A percentile compares a stretch with the other conserved stretches of the same genome.
phyloP scores from a whole-genome alignment of 2,329 filamentous ascomycete species.

The Botrytis pseudocinerea region DNA sequence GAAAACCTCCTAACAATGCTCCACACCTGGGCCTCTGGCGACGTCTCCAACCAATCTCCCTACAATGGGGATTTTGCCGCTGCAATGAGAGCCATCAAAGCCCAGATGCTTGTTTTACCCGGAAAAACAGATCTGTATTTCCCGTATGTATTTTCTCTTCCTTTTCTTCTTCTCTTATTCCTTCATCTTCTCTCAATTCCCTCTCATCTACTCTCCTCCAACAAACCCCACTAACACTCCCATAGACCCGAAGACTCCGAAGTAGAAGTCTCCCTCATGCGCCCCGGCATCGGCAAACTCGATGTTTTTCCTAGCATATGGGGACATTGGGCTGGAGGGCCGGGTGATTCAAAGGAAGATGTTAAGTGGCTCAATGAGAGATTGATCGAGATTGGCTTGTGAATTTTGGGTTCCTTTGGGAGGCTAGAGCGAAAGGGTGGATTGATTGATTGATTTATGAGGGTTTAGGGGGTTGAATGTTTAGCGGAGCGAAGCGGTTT shows the following conservation, averaged over 20 bases:
- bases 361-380: slow-evolving; percentile 67
- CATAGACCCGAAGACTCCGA: slow-evolving; percentile 71
- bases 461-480: background rate
- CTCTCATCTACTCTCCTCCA: no score
- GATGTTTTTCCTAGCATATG: slow-evolving; percentile 60
- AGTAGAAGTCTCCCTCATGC: slow-evolving; percentile 68
- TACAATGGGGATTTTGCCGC: slow-evolving; percentile 67
- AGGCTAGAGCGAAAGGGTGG: no score
- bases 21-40: slow-evolving; percentile 75
- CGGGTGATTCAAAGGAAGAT: slow-evolving; percentile 70
- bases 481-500: background rate
- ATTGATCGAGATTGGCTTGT: slow-evolving; percentile 34
- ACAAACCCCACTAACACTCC: background rate
- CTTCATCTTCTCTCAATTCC: background rate
- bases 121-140: slow-evolving; percentile 78
- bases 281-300: slow-evolving; percentile 56
- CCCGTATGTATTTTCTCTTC: slow-evolving; percentile 51
- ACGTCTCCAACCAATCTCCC: slow-evolving; percentile 66
- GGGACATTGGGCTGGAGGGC: slow-evolving; percentile 69
- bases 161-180: background rate
- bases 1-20: slow-evolving; percentile 76
- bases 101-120: slow-evolving; percentile 70
- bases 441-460: background rate
- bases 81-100: slow-evolving; percentile 69
- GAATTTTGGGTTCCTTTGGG: background rate